Conservation (phyloP, 441 rosid species). For the Aleurites moluccanus region DNA sequence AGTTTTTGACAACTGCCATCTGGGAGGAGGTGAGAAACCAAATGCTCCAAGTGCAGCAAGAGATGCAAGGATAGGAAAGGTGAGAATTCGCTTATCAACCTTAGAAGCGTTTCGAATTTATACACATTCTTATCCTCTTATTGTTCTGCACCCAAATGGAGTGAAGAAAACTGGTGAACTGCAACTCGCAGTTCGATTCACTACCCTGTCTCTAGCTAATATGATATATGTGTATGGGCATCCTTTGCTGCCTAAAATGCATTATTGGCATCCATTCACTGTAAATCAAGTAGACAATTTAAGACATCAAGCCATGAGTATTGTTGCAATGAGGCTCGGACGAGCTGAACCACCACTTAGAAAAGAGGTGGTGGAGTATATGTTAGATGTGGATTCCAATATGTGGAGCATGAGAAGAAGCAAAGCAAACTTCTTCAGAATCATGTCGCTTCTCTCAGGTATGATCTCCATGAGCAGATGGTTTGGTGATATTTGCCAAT, state of each 20-base stretch:
- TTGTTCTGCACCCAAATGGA: slow-evolving; percentile 69
- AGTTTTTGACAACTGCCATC: slow-evolving; percentile 77
- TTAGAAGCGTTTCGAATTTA: slow-evolving; percentile 79
- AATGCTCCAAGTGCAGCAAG: slow-evolving; percentile 29
- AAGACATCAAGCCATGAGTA: slow-evolving; percentile 88
- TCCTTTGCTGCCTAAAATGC: slow-evolving; percentile 87
- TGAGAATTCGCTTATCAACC: slow-evolving; percentile 79
- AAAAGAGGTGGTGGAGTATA: slow-evolving; percentile 87
- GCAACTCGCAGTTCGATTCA: slow-evolving; percentile 78
- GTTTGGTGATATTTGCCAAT: slow-evolving; percentile 72
- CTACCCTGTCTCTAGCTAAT: slow-evolving; percentile 61
- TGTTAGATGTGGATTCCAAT: slow-evolving; percentile 87
- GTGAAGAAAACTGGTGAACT: slow-evolving; percentile 87
- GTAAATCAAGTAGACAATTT: slow-evolving; percentile 78
- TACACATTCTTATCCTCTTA: slow-evolving; percentile 85
- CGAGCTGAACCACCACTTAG: slow-evolving; percentile 88
- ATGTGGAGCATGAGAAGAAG: slow-evolving; percentile 97
- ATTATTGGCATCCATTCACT: slow-evolving; percentile 77
- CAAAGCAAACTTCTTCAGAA: slow-evolving; percentile 83
- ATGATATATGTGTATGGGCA: slow-evolving; percentile 80
- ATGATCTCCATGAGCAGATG: slow-evolving; percentile 59
- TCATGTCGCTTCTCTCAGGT: slow-evolving; percentile 66
- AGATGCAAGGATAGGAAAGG: slow-evolving; percentile 77
- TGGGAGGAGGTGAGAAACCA: slow-evolving; percentile 54
- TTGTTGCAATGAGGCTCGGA: slow-evolving; percentile 72